Percentiles rank a stretch among this genome's conserved stretches.
Conservation (phyloP, 1,284 basidiomycete species). For the Phellopilus nigrolimitatus region DNA sequence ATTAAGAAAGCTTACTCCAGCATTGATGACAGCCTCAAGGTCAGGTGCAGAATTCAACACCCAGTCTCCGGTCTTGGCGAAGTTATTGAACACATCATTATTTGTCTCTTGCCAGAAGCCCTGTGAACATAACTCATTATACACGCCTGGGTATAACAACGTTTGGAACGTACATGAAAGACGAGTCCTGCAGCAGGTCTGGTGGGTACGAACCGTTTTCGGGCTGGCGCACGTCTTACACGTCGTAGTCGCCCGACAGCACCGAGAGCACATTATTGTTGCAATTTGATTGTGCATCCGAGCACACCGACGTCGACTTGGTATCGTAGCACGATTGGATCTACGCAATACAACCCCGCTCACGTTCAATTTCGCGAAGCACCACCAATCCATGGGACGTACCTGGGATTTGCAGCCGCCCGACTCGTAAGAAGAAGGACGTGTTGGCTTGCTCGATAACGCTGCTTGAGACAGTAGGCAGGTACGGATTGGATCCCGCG, state of each 20-base stretch:
- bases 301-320: constrained; percentile 45
- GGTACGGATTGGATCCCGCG: constrained; percentile 51
- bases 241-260: constrained; percentile 42
- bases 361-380: background rate
- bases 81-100: constrained; percentile 46
- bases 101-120: constrained; percentile 48
- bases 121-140: no score
- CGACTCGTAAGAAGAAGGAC: constrained; percentile 39
- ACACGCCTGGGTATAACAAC: no score
- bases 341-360: constrained; percentile 29
- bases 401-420: constrained; percentile 48
- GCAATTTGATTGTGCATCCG: constrained; percentile 50
- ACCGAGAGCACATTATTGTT: constrained; percentile 48
- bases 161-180: constrained; percentile 24
- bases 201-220: constrained; percentile 55
- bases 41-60: constrained; percentile 53
- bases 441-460: constrained; percentile 39
- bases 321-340: constrained; percentile 47
- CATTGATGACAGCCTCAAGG: constrained; percentile 54
- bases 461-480: constrained; percentile 41
- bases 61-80: constrained; percentile 58
- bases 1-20: constrained; percentile 45
- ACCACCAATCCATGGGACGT: constrained; percentile 6
- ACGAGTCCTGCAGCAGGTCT: constrained; percentile 36
- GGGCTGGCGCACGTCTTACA: constrained; percentile 49